Base-by-base conservation (phyloP, 345 rosid genomes). In the Linum lewisii region DNA sequence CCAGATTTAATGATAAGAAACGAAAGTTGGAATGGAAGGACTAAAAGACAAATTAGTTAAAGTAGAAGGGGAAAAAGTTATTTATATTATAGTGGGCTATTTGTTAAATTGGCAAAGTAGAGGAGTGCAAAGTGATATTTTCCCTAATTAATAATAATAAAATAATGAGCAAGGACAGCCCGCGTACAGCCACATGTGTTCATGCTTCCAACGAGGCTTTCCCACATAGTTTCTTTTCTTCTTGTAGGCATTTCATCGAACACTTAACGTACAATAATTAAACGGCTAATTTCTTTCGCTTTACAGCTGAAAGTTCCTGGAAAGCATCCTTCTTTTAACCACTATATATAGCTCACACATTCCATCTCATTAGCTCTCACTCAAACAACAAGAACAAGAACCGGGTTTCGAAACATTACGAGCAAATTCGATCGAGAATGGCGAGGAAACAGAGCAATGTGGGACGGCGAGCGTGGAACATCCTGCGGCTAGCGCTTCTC, bases 401-500 rank as follows among this genome's bases (percentile, higher is more conserved):
- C 22, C 26, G 14, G 21, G 10, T 1, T 6, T 36, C 18, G 20
- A 38, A 61, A 26, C 59, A n/a, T 24, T 13, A 5, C 1, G 34
- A 29, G 32, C 21, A 2, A 60, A 29, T 29, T 29, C 34, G 10
- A 18, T 0, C 8, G 21, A 53, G 10, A 70, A 76, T 74, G 86
- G 23, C 58, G 24, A 73, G 61, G 71, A 82, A 75, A 65, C 73
- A 66, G 14, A 21, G 20, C 0, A 61, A 26, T 16, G 64, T 69
- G 11, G 52, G 57, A 24, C 68, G 34, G 0, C 73, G 67, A 67
- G 87, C 81, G 1, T 84, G 92, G 95, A 73, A 65, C 53, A 26
- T 82, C 7, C 76, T 84, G 57, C 82, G 83, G 7, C 63, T 79
- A 21, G 83, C 82, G 29, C 68, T 89, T 73, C 51, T 82, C 50